phyloP scores from a whole-genome alignment of 805 yeast genomes.

The Saturnispora halmiae region DNA sequence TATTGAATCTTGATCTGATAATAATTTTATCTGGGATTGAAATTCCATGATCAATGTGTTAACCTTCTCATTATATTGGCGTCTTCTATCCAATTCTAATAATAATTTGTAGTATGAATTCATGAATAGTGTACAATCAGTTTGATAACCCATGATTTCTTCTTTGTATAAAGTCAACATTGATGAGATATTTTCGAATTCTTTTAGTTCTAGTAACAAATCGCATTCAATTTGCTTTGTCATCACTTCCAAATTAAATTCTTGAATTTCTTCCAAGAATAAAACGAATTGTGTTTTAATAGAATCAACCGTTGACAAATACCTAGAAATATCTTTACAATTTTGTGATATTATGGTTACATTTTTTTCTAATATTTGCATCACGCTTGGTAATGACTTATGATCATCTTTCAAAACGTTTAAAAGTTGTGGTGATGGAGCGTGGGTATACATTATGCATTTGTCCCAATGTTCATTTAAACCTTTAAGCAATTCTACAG shows the following conservation, averaged over 20 bases:
- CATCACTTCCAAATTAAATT: slow-evolving; percentile 7
- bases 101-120: slow-evolving; percentile 44
- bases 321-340: slow-evolving; percentile 23
- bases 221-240: slow-evolving; percentile 10
- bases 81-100: slow-evolving; percentile 45
- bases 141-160: slow-evolving; percentile 22
- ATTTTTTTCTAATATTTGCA: slow-evolving; percentile 37
- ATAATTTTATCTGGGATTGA: slow-evolving; percentile 29
- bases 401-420: slow-evolving; percentile 45
- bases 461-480: slow-evolving; percentile 80
- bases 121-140: slow-evolving; percentile 43
- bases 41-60: slow-evolving; percentile 33
- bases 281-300: slow-evolving; percentile 10
- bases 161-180: slow-evolving; percentile 13
- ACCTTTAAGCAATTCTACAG: slow-evolving; percentile 60
- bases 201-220: neutral
- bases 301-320: slow-evolving; percentile 17
- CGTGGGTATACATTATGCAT: slow-evolving; percentile 37
- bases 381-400: slow-evolving; percentile 47
- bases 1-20: slow-evolving; percentile 37
- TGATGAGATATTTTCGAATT: slow-evolving; percentile 9
- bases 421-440: slow-evolving; percentile 32
- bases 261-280: slow-evolving; percentile 9
- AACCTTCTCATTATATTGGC: slow-evolving; percentile 33
- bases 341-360: slow-evolving; percentile 24